phyloP scores from a whole-genome alignment of 768 basidiomycete species.

The Mycena vitilis region DNA sequence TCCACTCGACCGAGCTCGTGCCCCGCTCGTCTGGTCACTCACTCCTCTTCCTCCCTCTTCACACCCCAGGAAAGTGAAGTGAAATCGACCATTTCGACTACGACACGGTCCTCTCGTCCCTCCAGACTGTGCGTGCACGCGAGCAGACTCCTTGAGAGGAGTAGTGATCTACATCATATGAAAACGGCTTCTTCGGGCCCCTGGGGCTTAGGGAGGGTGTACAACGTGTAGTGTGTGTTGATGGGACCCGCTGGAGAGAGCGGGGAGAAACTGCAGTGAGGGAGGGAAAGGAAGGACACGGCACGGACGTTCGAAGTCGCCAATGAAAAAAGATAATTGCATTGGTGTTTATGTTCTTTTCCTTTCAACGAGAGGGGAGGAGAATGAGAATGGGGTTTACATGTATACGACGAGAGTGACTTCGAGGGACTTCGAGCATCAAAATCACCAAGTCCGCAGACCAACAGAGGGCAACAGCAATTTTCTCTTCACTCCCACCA shows the following conservation, averaged over 20 bases:
- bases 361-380: too few species aligned
- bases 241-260: too few species aligned
- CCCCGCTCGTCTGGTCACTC: too few species aligned
- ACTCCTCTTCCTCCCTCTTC: neutral
- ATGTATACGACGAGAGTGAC: too few species aligned
- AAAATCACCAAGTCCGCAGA: neutral
- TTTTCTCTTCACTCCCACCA: neutral
- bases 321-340: too few species aligned
- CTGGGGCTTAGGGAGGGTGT: neutral
- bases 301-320: too few species aligned
- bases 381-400: too few species aligned
- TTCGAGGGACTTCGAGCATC: too few species aligned
- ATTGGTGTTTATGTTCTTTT: too few species aligned
- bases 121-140: conserved; percentile 13
- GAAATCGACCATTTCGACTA: neutral
- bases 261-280: too few species aligned
- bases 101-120: conserved; percentile 14
- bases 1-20: too few species aligned
- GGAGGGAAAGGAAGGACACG: too few species aligned
- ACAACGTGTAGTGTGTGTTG: neutral
- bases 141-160: neutral
- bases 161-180: neutral
- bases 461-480: neutral
- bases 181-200: neutral
- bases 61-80: neutral